phyloP scores from a whole-genome alignment of 192 early-diverging fungal species.

The Backusella australiensis region DNA sequence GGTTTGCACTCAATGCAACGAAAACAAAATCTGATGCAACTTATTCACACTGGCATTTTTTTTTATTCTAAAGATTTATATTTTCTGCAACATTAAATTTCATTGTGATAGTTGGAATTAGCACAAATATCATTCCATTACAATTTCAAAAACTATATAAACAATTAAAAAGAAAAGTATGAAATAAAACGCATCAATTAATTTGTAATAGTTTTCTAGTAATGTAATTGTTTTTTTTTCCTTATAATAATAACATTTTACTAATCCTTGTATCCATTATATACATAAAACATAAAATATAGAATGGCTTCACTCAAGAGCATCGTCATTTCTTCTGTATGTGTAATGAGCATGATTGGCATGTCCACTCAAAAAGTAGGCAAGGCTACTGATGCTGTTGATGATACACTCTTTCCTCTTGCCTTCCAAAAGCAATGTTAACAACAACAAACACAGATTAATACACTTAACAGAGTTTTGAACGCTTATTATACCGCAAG shows the following conservation, averaged over 20 bases:
- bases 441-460: background rate
- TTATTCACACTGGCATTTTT: background rate
- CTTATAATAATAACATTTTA: background rate
- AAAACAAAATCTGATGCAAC: background rate
- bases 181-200: background rate
- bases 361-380: background rate
- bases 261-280: background rate
- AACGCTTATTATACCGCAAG: background rate
- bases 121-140: background rate
- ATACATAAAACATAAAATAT: background rate
- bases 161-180: background rate
- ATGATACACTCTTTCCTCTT: background rate
- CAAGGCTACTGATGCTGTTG: background rate
- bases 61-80: background rate
- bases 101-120: background rate
- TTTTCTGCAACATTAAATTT: background rate
- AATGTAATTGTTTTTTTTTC: background rate
- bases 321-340: background rate
- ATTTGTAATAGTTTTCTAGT: background rate
- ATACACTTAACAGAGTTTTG: background rate
- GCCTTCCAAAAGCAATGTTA: background rate
- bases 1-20: background rate
- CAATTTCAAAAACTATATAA: background rate
- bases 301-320: constrained; percentile 1
- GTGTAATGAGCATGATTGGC: background rate